phyloP scores from a whole-genome alignment of 306 rosid species.

The Chamaecrista fasciculata region DNA sequence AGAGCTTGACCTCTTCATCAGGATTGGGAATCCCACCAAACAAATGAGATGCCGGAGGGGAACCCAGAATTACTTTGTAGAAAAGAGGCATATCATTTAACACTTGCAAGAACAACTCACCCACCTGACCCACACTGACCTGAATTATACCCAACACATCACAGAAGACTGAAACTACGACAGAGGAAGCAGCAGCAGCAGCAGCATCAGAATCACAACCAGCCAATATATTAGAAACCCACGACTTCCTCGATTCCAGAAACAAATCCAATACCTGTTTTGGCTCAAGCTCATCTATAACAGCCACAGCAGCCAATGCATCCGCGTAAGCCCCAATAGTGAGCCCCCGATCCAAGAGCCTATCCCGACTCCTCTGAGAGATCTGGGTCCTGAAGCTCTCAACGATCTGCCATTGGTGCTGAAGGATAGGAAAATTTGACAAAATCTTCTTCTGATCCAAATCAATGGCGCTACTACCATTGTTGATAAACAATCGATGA shows the following conservation, averaged over 20 bases:
- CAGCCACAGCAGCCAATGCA: conserved; percentile 81
- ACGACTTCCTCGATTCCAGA: conserved; percentile 78
- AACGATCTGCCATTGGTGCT: conserved; percentile 98
- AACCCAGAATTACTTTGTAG: conserved; percentile 68
- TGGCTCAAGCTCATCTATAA: conserved; percentile 77
- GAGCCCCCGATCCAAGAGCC: conserved; percentile 71
- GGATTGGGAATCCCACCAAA: conserved; percentile 97
- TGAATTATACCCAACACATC: conserved; percentile 83
- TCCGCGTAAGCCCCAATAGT: conserved; percentile 62
- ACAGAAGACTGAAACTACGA: conserved; percentile 71
- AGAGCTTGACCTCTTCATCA: conserved; percentile 91
- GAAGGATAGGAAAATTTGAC: conserved; percentile 77
- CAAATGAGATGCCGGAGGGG: conserved; percentile 87
- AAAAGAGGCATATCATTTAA: conserved; percentile 90
- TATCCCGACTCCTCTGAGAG: conserved; percentile 90
- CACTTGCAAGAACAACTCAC: conserved; percentile 87
- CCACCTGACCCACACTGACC: conserved; percentile 91
- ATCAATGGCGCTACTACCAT: conserved; percentile 8
- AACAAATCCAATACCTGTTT: conserved; percentile 62
- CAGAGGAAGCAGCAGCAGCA: conserved; percentile 38
- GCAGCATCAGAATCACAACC: conserved; percentile 27
- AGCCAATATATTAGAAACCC: conserved; percentile 61
- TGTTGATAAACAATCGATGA: conserved; percentile 28
- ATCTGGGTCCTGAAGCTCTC: conserved; percentile 89
- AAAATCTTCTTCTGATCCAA: conserved; percentile 47